Evolutionary conservation across 345 rosid species (phyloP).

Genomic region (Hevea brasiliensis): DNA sequence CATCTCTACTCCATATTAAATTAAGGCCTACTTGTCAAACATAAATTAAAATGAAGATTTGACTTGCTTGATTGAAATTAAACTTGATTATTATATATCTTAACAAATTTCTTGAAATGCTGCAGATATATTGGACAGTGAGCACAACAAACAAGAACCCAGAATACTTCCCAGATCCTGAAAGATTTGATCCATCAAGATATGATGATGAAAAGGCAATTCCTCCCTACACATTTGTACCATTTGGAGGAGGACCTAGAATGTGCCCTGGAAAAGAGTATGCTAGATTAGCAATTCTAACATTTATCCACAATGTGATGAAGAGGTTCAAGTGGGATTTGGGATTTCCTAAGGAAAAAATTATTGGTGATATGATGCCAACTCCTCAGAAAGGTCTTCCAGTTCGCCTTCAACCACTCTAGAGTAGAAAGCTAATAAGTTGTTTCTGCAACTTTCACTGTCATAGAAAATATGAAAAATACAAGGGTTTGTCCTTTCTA

Average conservation of each 20-base stretch:
- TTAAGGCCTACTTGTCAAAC: no score
- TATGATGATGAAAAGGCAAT: slow-evolving; percentile 28
- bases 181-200: slow-evolving; percentile 43
- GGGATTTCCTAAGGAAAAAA: slow-evolving; percentile 27
- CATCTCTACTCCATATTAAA: no score
- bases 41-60: no score
- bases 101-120: not conserved
- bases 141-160: slow-evolving; percentile 47
- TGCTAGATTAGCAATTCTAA: slow-evolving; percentile 40
- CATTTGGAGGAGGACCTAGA: slow-evolving; percentile 53
- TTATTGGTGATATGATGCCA: slow-evolving; percentile 48
- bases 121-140: slow-evolving; percentile 49
- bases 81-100: no score
- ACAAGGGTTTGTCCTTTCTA: no score
- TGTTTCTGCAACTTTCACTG: no score
- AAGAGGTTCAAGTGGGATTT: slow-evolving; percentile 41
- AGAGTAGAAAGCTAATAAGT: no score
- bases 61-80: no score
- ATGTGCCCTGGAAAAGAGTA: slow-evolving; percentile 54
- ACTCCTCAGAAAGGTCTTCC: slow-evolving; percentile 50
- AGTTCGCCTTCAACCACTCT: slow-evolving; percentile 29
- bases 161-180: slow-evolving; percentile 38
- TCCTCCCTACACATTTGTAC: slow-evolving; percentile 42
- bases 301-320: slow-evolving; percentile 42
- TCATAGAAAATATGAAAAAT: no score